Base-by-base conservation (phyloP, 805 yeast genomes). In the Wickerhamomyces mucosus region DNA sequence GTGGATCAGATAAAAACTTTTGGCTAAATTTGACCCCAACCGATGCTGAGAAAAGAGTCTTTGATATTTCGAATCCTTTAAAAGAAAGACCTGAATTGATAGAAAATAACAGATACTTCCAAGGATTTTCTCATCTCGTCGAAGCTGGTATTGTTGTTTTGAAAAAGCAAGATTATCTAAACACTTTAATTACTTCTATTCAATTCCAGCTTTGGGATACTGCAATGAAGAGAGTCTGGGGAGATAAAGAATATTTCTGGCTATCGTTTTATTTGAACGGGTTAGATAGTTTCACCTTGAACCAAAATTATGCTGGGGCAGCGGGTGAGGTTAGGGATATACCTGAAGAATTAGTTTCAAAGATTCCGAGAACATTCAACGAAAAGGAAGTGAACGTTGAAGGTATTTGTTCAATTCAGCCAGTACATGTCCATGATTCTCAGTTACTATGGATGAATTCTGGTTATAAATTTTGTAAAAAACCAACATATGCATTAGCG, bases 361-460 rank as follows among this genome's bases (percentile, higher is more conserved):
- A n/a, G n/a, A n/a, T n/a, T 7, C n/a, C 41, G 7, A 32, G 31
- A 9, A 14, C 36, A 13, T 36, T 28, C 14, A 30, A 28, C 23
- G 32, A 29, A n/a, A 10, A 32, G 3, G 17, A 8, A 32, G 6
- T 18, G 24, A 16, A 16, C 6, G 13, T 34, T n/a, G 17, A 12
- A 14, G 36, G 70, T 44, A 43, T 72, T 13, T 73, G 79, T 44
- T 62, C 76, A 1, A 67, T 68, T 21, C 78, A 72, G 41, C 79
- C 79, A 1, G 76, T 69, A 3, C 80, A 74, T 46, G 50, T 73
- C 9, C 51, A 54, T 25, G 31, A 32, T 4, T 58, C 55, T 26
- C 53, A 65, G 3, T 43, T 74, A 19, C 43, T 71, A 3, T 73
- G 79, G 79, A 61, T 74, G 38, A 74, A 74, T 41, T 70, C 78